phyloP scores from a whole-genome alignment of 805 yeast species.

The Metschnikowia bowlesiae region DNA sequence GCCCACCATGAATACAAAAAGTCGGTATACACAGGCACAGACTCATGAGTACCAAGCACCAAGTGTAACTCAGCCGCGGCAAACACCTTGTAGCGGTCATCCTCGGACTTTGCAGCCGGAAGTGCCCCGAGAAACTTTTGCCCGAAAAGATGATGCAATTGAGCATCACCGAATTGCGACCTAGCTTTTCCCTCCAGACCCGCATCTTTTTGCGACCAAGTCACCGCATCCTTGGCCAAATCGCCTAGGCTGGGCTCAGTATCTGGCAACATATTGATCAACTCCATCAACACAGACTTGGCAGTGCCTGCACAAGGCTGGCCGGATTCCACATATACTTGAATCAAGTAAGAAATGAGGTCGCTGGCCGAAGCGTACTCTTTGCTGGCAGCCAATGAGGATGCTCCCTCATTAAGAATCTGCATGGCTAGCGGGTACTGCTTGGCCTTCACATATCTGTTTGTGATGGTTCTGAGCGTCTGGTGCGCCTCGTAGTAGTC shows the following conservation, averaged over 20 bases:
- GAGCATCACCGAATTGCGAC: conserved; percentile 66
- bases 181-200: neutral
- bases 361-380: conserved; percentile 84
- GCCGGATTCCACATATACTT: conserved; percentile 54
- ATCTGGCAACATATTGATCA: conserved; percentile 43
- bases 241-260: conserved; percentile 50
- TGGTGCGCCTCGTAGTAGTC: conserved; percentile 95
- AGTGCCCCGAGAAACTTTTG: conserved; percentile 48
- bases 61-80: conserved; percentile 72
- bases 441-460: conserved; percentile 69
- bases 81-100: conserved; percentile 36
- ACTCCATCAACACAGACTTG: conserved; percentile 45
- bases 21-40: conserved; percentile 36
- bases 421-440: conserved; percentile 70
- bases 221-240: conserved; percentile 59
- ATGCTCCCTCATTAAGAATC: conserved; percentile 65
- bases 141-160: conserved; percentile 72
- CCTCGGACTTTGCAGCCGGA: conserved; percentile 18
- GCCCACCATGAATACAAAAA: conserved; percentile 45
- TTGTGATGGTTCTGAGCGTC: conserved; percentile 83
- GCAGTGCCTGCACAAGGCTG: conserved; percentile 30
- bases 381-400: conserved; percentile 59
- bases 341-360: conserved; percentile 65
- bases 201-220: conserved; percentile 53
- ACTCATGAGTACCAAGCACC: conserved; percentile 59